Percentiles rank a stretch among this genome's conserved stretches.
Evolutionary conservation across 352 stramenopile genomes (phyloP).

Genomic region (Pythium biforme): DNA sequence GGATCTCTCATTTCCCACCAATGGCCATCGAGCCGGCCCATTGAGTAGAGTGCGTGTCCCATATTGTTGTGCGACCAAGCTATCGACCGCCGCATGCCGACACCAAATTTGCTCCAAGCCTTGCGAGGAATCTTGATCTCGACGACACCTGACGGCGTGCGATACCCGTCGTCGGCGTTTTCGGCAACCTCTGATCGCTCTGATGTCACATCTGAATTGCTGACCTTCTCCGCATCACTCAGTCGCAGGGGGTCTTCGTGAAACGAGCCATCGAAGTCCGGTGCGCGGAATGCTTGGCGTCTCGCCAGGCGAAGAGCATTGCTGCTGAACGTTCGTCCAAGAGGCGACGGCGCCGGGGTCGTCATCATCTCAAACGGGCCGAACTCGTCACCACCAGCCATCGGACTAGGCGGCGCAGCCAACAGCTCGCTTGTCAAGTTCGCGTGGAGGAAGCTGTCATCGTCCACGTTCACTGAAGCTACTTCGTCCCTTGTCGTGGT

Average conservation of each 20-base stretch:
- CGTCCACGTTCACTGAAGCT: slow-evolving; percentile 57
- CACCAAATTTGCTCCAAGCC: slow-evolving; percentile 71
- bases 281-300: slow-evolving; percentile 43
- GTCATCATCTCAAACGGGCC: slow-evolving; percentile 70
- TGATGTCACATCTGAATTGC: slow-evolving; percentile 68
- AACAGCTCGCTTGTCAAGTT: slow-evolving; percentile 33
- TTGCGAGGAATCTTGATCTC: slow-evolving; percentile 86
- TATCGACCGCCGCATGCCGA: slow-evolving; percentile 65
- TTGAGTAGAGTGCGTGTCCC: slow-evolving; percentile 62
- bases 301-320: slow-evolving; percentile 31
- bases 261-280: slow-evolving; percentile 47
- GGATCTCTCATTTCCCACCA: slow-evolving; percentile 86
- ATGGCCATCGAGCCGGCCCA: slow-evolving; percentile 71
- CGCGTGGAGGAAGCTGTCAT: slow-evolving; percentile 46
- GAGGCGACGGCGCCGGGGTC: slow-evolving; percentile 51
- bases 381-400: slow-evolving; percentile 42
- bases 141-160: slow-evolving; percentile 48
- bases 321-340: slow-evolving; percentile 24
- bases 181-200: slow-evolving; percentile 47
- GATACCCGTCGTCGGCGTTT: slow-evolving; percentile 29
- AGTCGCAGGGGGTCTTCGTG: slow-evolving; percentile 43
- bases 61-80: slow-evolving; percentile 78
- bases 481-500: slow-evolving; percentile 26
- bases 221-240: slow-evolving; percentile 64
- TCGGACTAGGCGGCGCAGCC: slow-evolving; percentile 42